Evolutionary conservation across 306 rosid genomes (phyloP), one percentile per base, ranked within the genome.

Genomic region (Sophora flavescens): DNA sequence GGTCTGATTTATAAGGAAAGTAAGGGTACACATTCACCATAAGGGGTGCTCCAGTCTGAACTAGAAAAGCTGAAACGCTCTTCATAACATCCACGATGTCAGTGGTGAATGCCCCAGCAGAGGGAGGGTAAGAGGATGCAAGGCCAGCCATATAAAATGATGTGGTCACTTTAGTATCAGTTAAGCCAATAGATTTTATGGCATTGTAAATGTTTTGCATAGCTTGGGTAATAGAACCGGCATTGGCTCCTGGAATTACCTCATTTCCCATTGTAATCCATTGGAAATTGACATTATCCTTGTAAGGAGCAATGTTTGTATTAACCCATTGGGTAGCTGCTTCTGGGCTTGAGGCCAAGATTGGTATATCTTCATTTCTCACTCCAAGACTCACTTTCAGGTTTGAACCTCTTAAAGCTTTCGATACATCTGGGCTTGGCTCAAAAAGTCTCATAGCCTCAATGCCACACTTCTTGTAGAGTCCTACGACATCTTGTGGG

Each of bases 11-110:
- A 39, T 47, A 65, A 0, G 75, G 13, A 32, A 35, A 64, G 26
- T 82, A 82, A 64, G 79, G 82, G 35, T 77, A 82, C 3, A 14
- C 13, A 15, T 77, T 77, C 22, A 59, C 36, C 82, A 71, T 48
- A 12, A 77, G 67, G 15, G 86, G 82, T 3, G 86, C 35, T 8
- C 15, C 61, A 8, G 44, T 56, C 18, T 39, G 22, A 4, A 4
- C 10, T 6, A 77, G 35, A 66, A 65, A 72, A 28, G 42, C 0
- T 3, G 61, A 6, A 17, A 77, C 76, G 4, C 5, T 18, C 44
- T 3, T 65, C 82, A 72, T 72, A 7, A 67, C 50, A 10, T 6
- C 12, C 4, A 6, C 59, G 0, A 60, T 50, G 4, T 74, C 51
- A 38, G 12, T 13, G 0, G 36, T 2, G 41, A 80, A 80, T 30